Base-by-base conservation (phyloP, 176 grass and related monocot species). In the Otatea glauca region DNA sequence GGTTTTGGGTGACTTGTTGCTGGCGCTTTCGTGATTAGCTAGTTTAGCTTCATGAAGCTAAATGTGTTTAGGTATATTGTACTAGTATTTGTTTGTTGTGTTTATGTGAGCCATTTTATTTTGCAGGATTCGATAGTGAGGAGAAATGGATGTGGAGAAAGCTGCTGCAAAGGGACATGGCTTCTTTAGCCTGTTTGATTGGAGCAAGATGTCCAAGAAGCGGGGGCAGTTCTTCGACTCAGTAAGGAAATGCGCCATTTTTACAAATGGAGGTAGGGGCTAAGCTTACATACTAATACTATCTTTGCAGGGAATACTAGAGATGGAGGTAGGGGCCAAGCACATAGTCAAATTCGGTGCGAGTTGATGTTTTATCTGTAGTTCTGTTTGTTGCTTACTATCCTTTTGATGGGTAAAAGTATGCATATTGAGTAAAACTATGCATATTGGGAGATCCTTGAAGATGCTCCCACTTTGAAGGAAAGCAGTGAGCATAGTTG, bases 161-260 rank as follows among this genome's bases (percentile, higher is more conserved):
- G 70, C 85, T 80, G 74, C 61, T 68, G 82, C 93, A 16, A 96
- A 95, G 83, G 86, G 89, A 11, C 91, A 79, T 90, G 91, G 89
- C 66, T 92, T 99, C 89, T 92, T 94, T 61, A 85, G 89, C 74
- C 79, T 93, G 4, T 91, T 99, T 81, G 93, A 99, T 62, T 99
- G 93, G 96, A 83, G 87, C 68, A 95, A 90, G 86, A 99, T 94
- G 69, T 86, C 93, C 11, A 92, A 79, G 75, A 79, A 71, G 50
- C 27, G 58, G 70, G 4, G 69, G 83, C 48, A 29, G 44, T 75
- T 86, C 68, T 47, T 83, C 78, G 1, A 45, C 68, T 51, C 65
- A 81, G 77, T 88, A 86, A 88, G 85, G 5, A 74, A 69, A 61
- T 58, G 53, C 1, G n/a, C 0, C 63, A 71, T 20, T 58, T 45